Conservation (phyloP, 2,329 filamentous ascomycete genomes). For the Pseudogymnoascus sp. region DNA sequence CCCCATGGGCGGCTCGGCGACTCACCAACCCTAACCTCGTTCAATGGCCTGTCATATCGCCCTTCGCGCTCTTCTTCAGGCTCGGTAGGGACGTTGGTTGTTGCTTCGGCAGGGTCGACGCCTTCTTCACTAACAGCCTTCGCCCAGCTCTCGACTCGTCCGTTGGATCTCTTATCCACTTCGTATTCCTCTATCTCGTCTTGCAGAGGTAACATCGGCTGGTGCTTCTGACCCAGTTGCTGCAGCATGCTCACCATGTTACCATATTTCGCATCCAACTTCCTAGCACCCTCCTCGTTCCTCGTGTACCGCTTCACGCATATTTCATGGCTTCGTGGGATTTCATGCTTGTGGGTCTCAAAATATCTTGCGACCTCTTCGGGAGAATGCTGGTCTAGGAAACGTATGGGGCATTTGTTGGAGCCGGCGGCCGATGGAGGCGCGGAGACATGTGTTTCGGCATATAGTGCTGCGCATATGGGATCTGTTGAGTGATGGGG, state of each 20-base stretch:
- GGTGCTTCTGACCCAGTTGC: conserved; percentile 77
- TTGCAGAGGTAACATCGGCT: conserved; percentile 66
- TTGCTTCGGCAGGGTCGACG: conserved; percentile 31
- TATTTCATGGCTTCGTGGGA: conserved; percentile 86
- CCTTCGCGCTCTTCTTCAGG: conserved; percentile 52
- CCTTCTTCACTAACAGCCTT: conserved; percentile 58
- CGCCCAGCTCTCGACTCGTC: conserved; percentile 80
- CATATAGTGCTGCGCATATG: conserved; percentile 56
- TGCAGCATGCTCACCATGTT: conserved; percentile 91
- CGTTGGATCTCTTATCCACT: conserved; percentile 47
- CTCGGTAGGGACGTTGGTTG: conserved; percentile 27
- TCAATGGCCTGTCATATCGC: conserved; percentile 75
- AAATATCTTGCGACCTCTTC: conserved; percentile 92
- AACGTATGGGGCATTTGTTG: conserved; percentile 83
- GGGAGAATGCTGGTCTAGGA: conserved; percentile 82
- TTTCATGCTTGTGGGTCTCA: conserved; percentile 88
- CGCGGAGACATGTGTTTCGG: conserved; percentile 40
- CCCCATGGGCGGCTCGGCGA: conserved; percentile 91
- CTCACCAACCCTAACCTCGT: conserved; percentile 87
- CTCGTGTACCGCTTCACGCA: conserved; percentile 85
- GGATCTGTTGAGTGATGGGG: conserved; percentile 47
- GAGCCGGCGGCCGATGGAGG: conserved; percentile 41
- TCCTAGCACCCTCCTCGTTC: conserved; percentile 74
- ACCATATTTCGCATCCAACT: conserved; percentile 81
- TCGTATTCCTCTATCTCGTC: conserved; percentile 33